A percentile compares a stretch with the other conserved stretches of the same genome.
Evolutionary conservation across 441 rosid species (phyloP).

Genomic region (Dalechampia spathulata): DNA sequence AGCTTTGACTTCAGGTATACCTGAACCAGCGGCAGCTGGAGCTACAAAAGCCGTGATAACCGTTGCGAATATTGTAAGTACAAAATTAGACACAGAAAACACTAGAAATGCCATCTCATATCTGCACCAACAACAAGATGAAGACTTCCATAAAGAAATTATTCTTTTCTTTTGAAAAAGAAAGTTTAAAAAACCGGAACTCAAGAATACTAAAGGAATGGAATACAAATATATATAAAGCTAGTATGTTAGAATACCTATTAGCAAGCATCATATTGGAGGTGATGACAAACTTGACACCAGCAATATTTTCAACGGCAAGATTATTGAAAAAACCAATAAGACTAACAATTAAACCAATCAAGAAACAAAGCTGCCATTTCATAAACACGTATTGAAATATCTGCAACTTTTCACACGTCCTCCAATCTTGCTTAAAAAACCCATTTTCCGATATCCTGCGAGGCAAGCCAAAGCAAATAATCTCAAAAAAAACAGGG

Average conservation of each 20-base stretch:
- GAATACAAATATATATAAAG: no score
- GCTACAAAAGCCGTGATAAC: constrained; percentile 57
- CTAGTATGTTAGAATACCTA: no score
- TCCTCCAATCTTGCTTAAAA: constrained; percentile 88
- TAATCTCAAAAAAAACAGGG: background rate
- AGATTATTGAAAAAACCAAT: constrained; percentile 74
- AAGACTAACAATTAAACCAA: constrained; percentile 58
- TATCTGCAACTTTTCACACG: constrained; percentile 40
- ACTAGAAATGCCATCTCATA: constrained; percentile 54
- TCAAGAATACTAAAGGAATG: no score
- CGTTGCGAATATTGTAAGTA: constrained; percentile 59
- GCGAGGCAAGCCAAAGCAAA: background rate
- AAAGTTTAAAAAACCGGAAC: no score
- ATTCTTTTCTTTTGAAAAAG: no score
- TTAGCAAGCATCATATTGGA: constrained; percentile 65
- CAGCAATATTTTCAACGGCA: constrained; percentile 78
- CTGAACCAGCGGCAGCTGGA: constrained; percentile 90
- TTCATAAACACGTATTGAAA: constrained; percentile 71
- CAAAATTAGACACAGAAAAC: constrained; percentile 52
- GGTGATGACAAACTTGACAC: constrained; percentile 67
- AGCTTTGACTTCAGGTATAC: constrained; percentile 95
- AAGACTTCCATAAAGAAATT: no score
- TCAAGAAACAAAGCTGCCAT: constrained; percentile 62
- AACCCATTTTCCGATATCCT: constrained; percentile 83
- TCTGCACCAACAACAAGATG: no score